phyloP scores from a whole-genome alignment of 75 land plant genomes.

The Cryptomeria japonica region DNA sequence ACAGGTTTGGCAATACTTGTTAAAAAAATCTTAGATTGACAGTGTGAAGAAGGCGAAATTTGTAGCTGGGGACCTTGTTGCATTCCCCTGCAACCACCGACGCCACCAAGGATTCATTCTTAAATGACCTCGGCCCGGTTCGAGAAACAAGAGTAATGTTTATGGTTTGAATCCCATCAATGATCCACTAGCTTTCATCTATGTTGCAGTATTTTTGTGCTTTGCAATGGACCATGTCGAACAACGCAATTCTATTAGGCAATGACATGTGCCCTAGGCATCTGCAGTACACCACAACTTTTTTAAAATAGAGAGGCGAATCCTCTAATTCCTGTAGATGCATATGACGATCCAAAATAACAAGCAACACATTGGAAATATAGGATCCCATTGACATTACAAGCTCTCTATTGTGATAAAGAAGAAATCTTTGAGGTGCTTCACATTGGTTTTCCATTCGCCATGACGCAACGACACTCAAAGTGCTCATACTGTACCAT shows the following conservation, averaged over 20 bases:
- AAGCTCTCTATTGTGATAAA: constrained; percentile 51
- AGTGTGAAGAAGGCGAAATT: constrained; percentile 15
- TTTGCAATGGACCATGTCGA: constrained; percentile 46
- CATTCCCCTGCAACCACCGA: constrained; percentile 42
- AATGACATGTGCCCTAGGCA: constrained; percentile 43
- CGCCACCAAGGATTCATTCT: constrained; percentile 32
- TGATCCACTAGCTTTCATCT: background rate
- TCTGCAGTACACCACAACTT: constrained; percentile 56
- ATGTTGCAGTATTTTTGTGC: constrained; percentile 16
- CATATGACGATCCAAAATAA: constrained; percentile 8
- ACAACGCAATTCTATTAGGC: constrained; percentile 20
- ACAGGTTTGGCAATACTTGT: constrained; percentile 18
- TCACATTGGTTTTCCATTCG: constrained; percentile 27
- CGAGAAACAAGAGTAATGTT: constrained; percentile 49
- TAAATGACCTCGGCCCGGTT: constrained; percentile 37
- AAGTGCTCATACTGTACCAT: constrained; percentile 69
- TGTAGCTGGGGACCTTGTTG: constrained; percentile 38
- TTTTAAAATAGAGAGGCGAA: constrained; percentile 56
- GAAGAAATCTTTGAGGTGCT: constrained; percentile 36
- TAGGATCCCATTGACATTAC: constrained; percentile 27
- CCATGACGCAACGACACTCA: constrained; percentile 62
- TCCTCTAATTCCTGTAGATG: constrained; percentile 17
- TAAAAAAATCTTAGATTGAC: constrained; percentile 52
- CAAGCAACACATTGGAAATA: constrained; percentile 29
- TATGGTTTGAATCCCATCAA: background rate